Conservation (phyloP, 495 filamentous ascomycete species). For the Niebla homalea region DNA sequence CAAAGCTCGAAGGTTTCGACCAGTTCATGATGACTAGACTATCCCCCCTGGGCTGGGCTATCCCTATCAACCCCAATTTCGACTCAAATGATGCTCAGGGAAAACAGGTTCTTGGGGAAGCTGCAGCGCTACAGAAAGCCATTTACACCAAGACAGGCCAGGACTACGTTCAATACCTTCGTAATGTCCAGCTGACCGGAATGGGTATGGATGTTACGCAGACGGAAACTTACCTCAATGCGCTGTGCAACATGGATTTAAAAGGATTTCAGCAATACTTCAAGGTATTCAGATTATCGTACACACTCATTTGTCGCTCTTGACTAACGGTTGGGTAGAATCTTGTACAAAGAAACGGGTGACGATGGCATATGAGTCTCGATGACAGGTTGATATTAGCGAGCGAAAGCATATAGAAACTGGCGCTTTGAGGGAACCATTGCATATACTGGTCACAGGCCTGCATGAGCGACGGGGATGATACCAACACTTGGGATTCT, state of each 20-base stretch:
- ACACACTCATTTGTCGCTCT: not conserved
- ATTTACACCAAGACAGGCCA: conserved; percentile 76
- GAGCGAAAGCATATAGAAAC: too few relatives aligned
- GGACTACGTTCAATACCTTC: conserved; percentile 44
- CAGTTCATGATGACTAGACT: conserved; percentile 79
- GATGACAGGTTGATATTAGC: too few relatives aligned
- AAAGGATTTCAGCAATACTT: conserved; percentile 45
- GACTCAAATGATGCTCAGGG: conserved; percentile 73
- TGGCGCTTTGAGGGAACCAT: too few relatives aligned
- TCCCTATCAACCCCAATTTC: conserved; percentile 63
- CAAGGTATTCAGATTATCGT: conserved; percentile 16
- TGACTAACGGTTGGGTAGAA: conserved; percentile 1
- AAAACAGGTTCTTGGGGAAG: conserved; percentile 71
- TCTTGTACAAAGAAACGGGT: conserved; percentile 14
- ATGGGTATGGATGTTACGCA: conserved; percentile 41
- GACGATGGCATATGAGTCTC: conserved; percentile 1
- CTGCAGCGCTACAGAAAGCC: conserved; percentile 67
- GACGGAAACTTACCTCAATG: conserved; percentile 41
- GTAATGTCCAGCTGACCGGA: conserved; percentile 35
- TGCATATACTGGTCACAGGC: too few relatives aligned
- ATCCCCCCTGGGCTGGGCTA: conserved; percentile 75
- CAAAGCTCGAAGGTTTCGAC: conserved; percentile 77
- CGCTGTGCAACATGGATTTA: conserved; percentile 35
- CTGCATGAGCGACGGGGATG: too few relatives aligned
- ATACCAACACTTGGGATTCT: too few relatives aligned